Percentiles rank a stretch among this genome's conserved stretches.
Conservation (phyloP, 345 rosid species). For the Citrus cavaleriei region DNA sequence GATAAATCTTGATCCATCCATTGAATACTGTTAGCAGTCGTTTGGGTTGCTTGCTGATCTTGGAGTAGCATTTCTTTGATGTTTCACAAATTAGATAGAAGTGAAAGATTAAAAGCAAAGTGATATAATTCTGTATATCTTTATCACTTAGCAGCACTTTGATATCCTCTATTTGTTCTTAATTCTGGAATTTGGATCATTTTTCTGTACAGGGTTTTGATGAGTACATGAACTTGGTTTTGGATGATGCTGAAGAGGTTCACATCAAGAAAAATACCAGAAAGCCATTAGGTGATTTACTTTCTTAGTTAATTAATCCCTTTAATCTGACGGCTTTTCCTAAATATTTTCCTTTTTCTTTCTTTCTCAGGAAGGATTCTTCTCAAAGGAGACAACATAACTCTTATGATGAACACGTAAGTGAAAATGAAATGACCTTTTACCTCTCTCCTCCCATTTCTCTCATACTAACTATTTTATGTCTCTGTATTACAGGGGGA, state of each 20-base stretch:
- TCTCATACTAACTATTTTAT: background rate
- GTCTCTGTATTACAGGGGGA: slow-evolving; percentile 39
- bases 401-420: slow-evolving; percentile 93
- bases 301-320: background rate
- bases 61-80: background rate
- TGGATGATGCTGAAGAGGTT: slow-evolving; percentile 97
- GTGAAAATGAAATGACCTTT: slow-evolving; percentile 1
- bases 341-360: background rate
- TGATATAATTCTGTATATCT: background rate
- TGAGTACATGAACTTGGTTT: slow-evolving; percentile 95
- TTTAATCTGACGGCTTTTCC: background rate
- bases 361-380: slow-evolving; percentile 74
- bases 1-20: background rate
- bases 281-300: slow-evolving; percentile 63
- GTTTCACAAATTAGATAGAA: background rate
- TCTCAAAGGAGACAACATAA: slow-evolving; percentile 89
- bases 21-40: background rate
- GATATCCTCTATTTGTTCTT: no score
- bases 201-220: slow-evolving; percentile 69
- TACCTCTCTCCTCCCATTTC: background rate
- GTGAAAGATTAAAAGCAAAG: background rate
- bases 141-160: background rate
- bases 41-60: slow-evolving; percentile 6
- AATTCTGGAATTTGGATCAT: background rate
- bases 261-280: slow-evolving; percentile 79